Conservation (phyloP, 345 rosid species). For the Pelargonium nanum region DNA sequence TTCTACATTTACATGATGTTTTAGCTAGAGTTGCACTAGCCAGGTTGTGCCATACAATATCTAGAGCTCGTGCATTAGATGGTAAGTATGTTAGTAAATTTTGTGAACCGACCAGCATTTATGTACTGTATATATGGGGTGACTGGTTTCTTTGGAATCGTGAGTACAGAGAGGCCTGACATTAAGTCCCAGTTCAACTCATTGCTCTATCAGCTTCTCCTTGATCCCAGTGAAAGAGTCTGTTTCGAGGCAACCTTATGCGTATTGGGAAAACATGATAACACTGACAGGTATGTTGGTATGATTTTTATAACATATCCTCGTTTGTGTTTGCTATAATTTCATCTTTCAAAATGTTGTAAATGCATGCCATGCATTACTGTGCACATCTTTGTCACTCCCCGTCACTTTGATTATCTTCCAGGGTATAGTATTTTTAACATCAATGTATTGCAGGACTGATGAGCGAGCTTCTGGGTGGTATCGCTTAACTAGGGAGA, state of each 20-base stretch:
- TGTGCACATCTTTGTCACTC: background rate
- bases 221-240: conserved; percentile 98
- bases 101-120: conserved; percentile 7
- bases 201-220: conserved; percentile 85
- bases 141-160: conserved; percentile 16
- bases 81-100: conserved; percentile 36
- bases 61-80: conserved; percentile 91
- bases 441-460: conserved; percentile 35
- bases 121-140: conserved; percentile 11
- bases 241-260: conserved; percentile 96
- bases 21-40: conserved; percentile 96
- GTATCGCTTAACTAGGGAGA: conserved; percentile 96
- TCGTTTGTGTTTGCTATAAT: conserved; percentile 4
- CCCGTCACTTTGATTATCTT: background rate
- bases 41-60: conserved; percentile 76
- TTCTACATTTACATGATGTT: conserved; percentile 97
- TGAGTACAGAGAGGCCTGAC: conserved; percentile 73
- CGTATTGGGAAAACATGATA: conserved; percentile 74
- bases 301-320: conserved; percentile 1
- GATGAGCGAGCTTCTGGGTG: conserved; percentile 98
- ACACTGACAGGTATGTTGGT: conserved; percentile 52
- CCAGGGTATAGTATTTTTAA: conserved; percentile 1
- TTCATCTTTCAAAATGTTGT: background rate
- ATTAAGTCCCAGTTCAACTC: conserved; percentile 88
- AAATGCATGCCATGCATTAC: background rate